Evolutionary conservation across 2,329 filamentous ascomycete genomes (phyloP), one percentile per base, ranked within the genome.

Genomic region (Aspergillus bombycis): DNA sequence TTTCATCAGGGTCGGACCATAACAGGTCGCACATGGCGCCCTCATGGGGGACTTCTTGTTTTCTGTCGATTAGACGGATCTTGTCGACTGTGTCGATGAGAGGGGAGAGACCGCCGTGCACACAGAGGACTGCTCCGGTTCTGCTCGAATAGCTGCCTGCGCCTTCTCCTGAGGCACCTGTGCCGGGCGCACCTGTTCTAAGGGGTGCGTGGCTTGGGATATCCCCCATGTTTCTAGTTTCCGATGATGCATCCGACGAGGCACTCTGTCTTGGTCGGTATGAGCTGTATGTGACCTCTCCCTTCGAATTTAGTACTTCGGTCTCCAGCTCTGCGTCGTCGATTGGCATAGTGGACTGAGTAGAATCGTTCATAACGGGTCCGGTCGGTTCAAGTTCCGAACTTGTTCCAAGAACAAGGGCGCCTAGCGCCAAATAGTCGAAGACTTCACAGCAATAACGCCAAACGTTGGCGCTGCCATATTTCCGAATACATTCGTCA

Each of bases 21-120:
- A 99, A 86, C 0, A 99, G 85, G 78, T 99, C 95, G 79, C 95
- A 99, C 95, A 99, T 99, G 75, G 95, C 93, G 61, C 95, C 95
- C 81, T 99, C 95, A 75, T 99, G 95, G 0, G 95, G 95, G 0
- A 99, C 95, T 81, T 99, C 95, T 80, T 99, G 95, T 79, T 98
- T 98, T 66, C 94, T 89, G 77, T 99, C 96, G 26, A 99, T 87
- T 16, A 98, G 84, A 26, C 95, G 88, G 75, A 99, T 99, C 80
- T 97, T 97, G 77, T 99, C 94, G 54, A 99, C 91, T 28, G 89
- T 92, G 76, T 98, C 94, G 64, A 99, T 92, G 12, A 97, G 83
- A 1, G 95, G 95, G 26, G 91, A 95, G 9, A 99, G 83, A 2
- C 95, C 95, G 62, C 95, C 95, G 77, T 99, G 95, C 0, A 99